These are phyloP conservation scores for Rauvolfia tetraphylla DNA, from an alignment of 257 asterid genomes.

Conservation along the genomic window DNA sequence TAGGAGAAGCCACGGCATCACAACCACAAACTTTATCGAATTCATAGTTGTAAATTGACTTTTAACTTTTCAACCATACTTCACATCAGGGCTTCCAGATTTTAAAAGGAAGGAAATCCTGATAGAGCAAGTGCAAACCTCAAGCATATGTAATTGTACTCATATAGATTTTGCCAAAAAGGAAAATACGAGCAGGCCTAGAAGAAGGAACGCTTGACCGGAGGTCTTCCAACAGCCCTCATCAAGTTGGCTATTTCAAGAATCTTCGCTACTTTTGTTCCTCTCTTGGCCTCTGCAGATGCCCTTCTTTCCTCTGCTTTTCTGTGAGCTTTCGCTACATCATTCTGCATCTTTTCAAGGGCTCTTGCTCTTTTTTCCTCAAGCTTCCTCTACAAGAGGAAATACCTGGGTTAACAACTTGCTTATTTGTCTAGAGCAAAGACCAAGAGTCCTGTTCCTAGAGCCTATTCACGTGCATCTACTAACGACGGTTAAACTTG, in stretches of 20 bases:
- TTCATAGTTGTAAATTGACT: neutral
- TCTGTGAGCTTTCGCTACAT: conserved; percentile 78
- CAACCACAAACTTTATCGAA: neutral
- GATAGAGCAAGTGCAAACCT: neutral
- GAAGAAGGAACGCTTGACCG: conserved; percentile 79
- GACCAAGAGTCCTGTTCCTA: neutral
- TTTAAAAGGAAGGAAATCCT: conserved; percentile 11
- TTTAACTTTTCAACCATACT: neutral
- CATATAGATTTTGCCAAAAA: neutral
- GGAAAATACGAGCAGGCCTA: conserved; percentile 6
- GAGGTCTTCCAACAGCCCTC: conserved; percentile 90
- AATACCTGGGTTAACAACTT: neutral
- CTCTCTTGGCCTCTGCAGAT: conserved; percentile 85
- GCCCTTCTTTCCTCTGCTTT: conserved; percentile 96
- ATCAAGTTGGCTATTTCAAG: conserved; percentile 71
- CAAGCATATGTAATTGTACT: neutral
- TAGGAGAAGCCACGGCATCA: conserved; percentile 4
- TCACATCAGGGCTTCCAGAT: conserved; percentile 6
- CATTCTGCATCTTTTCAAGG: conserved; percentile 84
- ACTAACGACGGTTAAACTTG: too few species aligned
- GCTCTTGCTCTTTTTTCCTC: conserved; percentile 93
- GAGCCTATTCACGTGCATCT: too few species aligned
- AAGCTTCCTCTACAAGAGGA: conserved; percentile 60
- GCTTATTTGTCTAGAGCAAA: neutral
- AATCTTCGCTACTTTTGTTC: conserved; percentile 82